Conservation (phyloP, 1,284 basidiomycete genomes). For the Exobasidium rhododendri region DNA sequence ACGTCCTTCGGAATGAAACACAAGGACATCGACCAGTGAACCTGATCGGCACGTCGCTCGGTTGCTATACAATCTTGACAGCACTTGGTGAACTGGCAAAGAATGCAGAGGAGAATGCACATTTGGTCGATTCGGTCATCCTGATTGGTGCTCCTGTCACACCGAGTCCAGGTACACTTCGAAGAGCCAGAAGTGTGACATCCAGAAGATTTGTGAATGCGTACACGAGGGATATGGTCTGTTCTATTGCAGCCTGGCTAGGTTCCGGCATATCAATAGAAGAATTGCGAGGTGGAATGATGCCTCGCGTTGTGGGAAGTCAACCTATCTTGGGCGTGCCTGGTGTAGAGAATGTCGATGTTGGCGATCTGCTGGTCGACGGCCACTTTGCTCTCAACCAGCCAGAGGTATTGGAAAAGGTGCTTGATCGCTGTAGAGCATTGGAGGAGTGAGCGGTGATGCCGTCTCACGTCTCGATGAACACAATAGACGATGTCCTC, state of each 20-base stretch:
- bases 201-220: slow-evolving; percentile 60
- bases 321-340: slow-evolving; percentile 29
- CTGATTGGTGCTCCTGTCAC: slow-evolving; percentile 57
- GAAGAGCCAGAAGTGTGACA: slow-evolving; percentile 57
- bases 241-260: slow-evolving; percentile 60
- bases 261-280: slow-evolving; percentile 48
- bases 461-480: too few species aligned
- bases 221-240: slow-evolving; percentile 58
- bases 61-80: slow-evolving; percentile 60
- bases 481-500: too few species aligned
- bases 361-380: slow-evolving; percentile 31
- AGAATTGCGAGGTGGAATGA: slow-evolving; percentile 57
- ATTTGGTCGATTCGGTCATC: slow-evolving; percentile 60
- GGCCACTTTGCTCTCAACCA: slow-evolving; percentile 42
- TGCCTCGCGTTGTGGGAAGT: slow-evolving; percentile 34
- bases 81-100: slow-evolving; percentile 59
- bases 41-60: slow-evolving; percentile 61
- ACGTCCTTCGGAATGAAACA: slow-evolving; percentile 60
- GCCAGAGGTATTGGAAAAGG: slow-evolving; percentile 16
- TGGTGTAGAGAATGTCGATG: slow-evolving; percentile 44
- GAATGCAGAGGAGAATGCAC: slow-evolving; percentile 28
- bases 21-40: slow-evolving; percentile 62
- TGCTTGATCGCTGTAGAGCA: slow-evolving; percentile 28
- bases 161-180: slow-evolving; percentile 58
- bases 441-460: slow-evolving; percentile 27